These are phyloP conservation scores for Nothophoma quercina DNA, from an alignment of 2,329 filamentous ascomycete species.

Conservation along the genomic window DNA sequence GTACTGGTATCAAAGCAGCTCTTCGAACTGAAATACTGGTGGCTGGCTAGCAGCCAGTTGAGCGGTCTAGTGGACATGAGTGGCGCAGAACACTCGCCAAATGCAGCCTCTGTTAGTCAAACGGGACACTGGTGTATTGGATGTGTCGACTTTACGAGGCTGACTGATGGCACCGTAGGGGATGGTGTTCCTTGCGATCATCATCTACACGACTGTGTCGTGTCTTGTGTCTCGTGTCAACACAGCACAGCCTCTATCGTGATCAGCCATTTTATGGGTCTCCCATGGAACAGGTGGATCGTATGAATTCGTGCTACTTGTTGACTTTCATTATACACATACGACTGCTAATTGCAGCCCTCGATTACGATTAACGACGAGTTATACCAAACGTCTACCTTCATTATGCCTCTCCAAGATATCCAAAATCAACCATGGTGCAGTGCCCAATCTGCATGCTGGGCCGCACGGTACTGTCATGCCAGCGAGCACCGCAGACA, in stretches of 20 bases:
- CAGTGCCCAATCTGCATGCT: conserved; percentile 1
- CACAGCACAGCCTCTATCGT: conserved; percentile 17
- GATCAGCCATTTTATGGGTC: conserved; percentile 4
- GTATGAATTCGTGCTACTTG: conserved; percentile 10
- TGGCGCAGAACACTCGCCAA: conserved; percentile 8
- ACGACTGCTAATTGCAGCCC: conserved; percentile 9
- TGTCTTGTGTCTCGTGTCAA: conserved; percentile 12
- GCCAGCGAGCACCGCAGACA: not conserved
- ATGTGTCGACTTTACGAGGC: not conserved
- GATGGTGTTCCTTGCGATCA: conserved; percentile 4
- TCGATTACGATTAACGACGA: conserved; percentile 21
- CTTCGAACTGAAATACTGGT: not conserved
- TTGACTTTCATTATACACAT: conserved; percentile 20
- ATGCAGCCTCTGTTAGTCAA: conserved; percentile 16
- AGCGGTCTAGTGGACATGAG: conserved; percentile 6
- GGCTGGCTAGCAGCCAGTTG: conserved; percentile 4
- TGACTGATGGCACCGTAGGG: not conserved
- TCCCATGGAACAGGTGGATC: conserved; percentile 2
- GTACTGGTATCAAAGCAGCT: not conserved
- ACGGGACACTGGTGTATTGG: conserved; percentile 5
- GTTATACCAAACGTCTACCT: conserved; percentile 10
- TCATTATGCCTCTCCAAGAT: conserved; percentile 4
- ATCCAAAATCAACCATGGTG: conserved; percentile 1
- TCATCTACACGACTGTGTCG: conserved; percentile 1
- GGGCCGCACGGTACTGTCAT: not conserved